These are phyloP conservation scores for Garcileccinum viscosum DNA, from an alignment of 1,284 basidiomycete species.

Conservation along the genomic window DNA sequence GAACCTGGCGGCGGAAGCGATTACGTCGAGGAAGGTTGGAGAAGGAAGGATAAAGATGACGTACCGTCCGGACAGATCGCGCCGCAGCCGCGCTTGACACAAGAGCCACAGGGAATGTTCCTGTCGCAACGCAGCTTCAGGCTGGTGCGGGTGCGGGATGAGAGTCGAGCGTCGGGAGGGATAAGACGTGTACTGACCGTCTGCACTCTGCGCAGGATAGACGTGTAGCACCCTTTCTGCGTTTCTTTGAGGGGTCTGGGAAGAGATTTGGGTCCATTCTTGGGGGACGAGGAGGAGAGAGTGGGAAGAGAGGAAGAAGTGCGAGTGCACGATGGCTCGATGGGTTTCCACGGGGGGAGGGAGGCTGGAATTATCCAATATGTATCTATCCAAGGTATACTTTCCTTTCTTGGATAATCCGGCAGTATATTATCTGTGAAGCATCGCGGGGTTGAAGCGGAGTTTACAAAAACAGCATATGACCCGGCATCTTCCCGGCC, in stretches of 20 bases:
- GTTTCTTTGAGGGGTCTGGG: slow-evolving; percentile 61
- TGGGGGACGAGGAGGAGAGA: slow-evolving; percentile 39
- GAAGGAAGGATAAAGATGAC: slow-evolving; percentile 24
- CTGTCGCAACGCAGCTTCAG: slow-evolving; percentile 80
- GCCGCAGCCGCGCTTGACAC: slow-evolving; percentile 67
- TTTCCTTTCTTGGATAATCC: slow-evolving; percentile 30
- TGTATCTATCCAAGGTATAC: slow-evolving; percentile 15
- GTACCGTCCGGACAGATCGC: slow-evolving; percentile 69
- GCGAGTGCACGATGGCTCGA: slow-evolving; percentile 26
- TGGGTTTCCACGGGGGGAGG: slow-evolving; percentile 27
- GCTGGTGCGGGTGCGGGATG: slow-evolving; percentile 39
- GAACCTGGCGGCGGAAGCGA: slow-evolving; percentile 53
- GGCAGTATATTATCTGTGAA: slow-evolving; percentile 18
- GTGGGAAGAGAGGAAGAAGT: slow-evolving; percentile 22
- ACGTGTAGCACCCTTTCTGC: slow-evolving; percentile 76
- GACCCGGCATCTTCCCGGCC: slow-evolving; percentile 20
- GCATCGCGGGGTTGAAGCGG: slow-evolving; percentile 37
- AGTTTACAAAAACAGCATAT: slow-evolving; percentile 5
- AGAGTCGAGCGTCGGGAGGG: too few species aligned
- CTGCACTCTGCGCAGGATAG: slow-evolving; percentile 80
- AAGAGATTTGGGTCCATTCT: slow-evolving; percentile 41
- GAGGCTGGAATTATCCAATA: slow-evolving; percentile 19
- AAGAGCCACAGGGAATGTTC: slow-evolving; percentile 44
- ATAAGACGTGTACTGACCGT: slow-evolving; percentile 45
- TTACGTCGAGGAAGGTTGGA: slow-evolving; percentile 26